Evolutionary conservation across 768 basidiomycete species (phyloP), one percentile per base, ranked within the genome.

Genomic region (Boletus patriciae): DNA sequence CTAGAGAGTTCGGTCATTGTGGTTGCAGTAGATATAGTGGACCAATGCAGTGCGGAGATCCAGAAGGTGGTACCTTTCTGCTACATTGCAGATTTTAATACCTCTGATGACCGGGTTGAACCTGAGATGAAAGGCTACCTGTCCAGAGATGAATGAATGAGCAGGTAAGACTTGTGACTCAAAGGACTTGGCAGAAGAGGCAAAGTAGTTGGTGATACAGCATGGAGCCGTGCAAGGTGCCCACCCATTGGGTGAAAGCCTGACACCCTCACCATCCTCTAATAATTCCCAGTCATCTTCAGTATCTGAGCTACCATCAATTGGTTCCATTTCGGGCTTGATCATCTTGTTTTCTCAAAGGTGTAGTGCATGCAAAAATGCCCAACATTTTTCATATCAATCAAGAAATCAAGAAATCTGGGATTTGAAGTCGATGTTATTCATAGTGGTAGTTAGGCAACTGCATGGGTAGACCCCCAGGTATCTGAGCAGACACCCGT

Each of bases 401-500:
- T 29, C 27, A 7, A 3, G 34, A 77, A 57, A 59, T 6, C 66
- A 55, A 38, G 69, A 72, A 37, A 78, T 77, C 52, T 77, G 74
- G 0, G 67, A 44, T 45, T 76, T 65, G 40, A 73, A 73, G 23
- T 72, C 53, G 4, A 69, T 66, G 52, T 76, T 77, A 3, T 62
- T 67, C 1, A n/a, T n/a, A n/a, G n/a, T n/a, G n/a, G n/a, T n/a
- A n/a, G n/a, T n/a, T 27, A 27, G 27, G 27, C 27, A 27, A 27
- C 27, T 7, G 3, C 27, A 27, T 3, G 27, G 27, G 27, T 27
- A 27, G 4, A 27, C 27, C 27, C 27, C 27, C 27, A 27, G 27
- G 27, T 27, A 27, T 27, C 27, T 3, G 3, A 3, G 3, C 27
- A 7, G 27, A 3, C 27, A 27, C 27, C 27, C 27, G 7, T 27